Evolutionary conservation across 805 yeast species (phyloP), one percentile per base, ranked within the genome.

Genomic region (Metschnikowia koreensis): DNA sequence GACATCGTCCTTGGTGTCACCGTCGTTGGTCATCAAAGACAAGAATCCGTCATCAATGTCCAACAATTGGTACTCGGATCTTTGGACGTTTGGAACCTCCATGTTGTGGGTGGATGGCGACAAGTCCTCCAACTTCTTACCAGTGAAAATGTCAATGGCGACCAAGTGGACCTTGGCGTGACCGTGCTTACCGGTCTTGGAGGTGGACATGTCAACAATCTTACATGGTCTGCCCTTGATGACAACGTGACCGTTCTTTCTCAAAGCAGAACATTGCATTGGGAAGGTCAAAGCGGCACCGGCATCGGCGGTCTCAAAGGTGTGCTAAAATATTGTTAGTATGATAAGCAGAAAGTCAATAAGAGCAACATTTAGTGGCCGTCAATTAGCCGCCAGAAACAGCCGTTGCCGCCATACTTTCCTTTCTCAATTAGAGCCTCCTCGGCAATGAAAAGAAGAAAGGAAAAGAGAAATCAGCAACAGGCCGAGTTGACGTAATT

Each of bases 101-200:
- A 94, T 92, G 83, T 94, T 94, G 86, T 94, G 99, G 82, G 99
- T 94, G 61, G 99, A 94, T 81, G 99, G 99, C 66, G 99, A 94
- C 77, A 94, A 88, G 81, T 94, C 99, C 86, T 94, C 99, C 79
- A 92, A 86, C 84, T 94, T 94, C 92, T 94, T 94, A 79, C 89
- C 88, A 70, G 99, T 94, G 93, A 94, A 94, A 77, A 94, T 93
- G 78, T 94, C 99, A 69, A 89, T 86, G 74, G 98, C 98, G 65
- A 94, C 98, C 81, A 94, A 85, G 81, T 94, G 98, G 79, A 94
- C 99, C 86, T 94, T 94, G 77, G 99, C 99, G 94, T 94, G 99
- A 83, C 99, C 99, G 88, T 94, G 99, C 97, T 94, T 94, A 82
- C 99, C 99, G 68, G 99, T 94, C 88, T 94, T 94, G 72, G 99